Base-by-base conservation (phyloP, 805 yeast species). In the Kazachstania taianensis region DNA sequence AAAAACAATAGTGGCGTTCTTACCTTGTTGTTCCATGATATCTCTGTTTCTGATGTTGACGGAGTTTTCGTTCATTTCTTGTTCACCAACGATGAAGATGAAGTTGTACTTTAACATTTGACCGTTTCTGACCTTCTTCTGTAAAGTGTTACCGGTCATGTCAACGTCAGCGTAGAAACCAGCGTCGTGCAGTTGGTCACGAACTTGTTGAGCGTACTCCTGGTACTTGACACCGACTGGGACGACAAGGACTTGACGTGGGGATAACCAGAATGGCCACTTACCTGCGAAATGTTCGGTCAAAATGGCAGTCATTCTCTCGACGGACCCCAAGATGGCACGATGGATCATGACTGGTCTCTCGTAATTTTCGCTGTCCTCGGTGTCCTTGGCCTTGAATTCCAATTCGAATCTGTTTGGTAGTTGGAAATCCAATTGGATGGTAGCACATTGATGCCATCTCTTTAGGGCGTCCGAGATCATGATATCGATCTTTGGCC, bases 201-300 rank as follows among this genome's bases (percentile, higher is more conserved):
- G 77, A 46, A 92, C 81, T 50, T 75, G 67, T 61, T 80, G 78
- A 29, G 97, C 99, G 57, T 92, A 92, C 46, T 79, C 94, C 55
- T 70, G 77, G 70, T 80, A 89, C 63, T 83, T 85, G 45, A 82
- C 94, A 56, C 96, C 96, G 51, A 92, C 96, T 50, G 98, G 98
- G 20, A 92, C 92, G 53, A 92, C 94, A 52, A 89, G 70, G 40
- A 89, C 74, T 68, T 92, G 99, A 69, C 98, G 81, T 55, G 99
- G 99, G n/a, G 97, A 87, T 59, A 92, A 72, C 98, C 98, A 92
- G 73, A 92, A 84, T 56, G 99, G 99, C 99, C 99, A 92, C 62
- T 86, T 92, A 55, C 99, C 99, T 58, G 87, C 95, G 66, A 72
- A 92, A 69, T 92, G 98, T 66, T 92, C 99, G 41, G 94, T 87